phyloP scores from a whole-genome alignment of 495 filamentous ascomycete genomes.

The Neurospora sp. region DNA sequence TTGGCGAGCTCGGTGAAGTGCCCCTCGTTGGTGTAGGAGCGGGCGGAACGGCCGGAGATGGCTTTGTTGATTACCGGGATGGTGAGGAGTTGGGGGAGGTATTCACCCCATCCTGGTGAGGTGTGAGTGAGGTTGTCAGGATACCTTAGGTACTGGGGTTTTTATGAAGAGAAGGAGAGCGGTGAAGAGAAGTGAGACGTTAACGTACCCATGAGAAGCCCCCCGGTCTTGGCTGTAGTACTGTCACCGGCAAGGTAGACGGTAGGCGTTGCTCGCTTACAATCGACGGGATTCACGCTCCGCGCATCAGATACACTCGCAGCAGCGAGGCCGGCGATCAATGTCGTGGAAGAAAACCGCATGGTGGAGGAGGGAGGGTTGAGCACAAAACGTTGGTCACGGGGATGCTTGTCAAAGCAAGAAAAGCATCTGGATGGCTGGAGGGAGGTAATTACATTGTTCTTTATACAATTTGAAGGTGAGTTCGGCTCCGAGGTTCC shows the following conservation, averaged over 20 bases:
- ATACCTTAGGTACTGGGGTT: too few relatives aligned
- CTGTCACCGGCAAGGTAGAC: constrained; percentile 49
- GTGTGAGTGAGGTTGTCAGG: neutral
- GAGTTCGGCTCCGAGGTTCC: neutral
- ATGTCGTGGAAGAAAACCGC: neutral
- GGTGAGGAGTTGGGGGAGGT: constrained; percentile 38
- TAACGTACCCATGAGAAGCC: constrained; percentile 4
- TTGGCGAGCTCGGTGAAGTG: constrained; percentile 46
- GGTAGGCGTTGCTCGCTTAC: constrained; percentile 14
- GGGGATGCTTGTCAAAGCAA: neutral
- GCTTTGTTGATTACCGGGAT: constrained; percentile 46
- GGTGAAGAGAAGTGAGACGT: too few relatives aligned
- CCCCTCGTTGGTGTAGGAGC: constrained; percentile 50
- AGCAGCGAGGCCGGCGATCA: neutral
- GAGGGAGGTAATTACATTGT: neutral
- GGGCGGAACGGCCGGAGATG: constrained; percentile 48
- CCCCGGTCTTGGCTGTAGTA: constrained; percentile 39
- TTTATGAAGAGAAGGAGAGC: too few relatives aligned
- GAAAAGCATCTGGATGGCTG: neutral
- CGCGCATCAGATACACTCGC: neutral
- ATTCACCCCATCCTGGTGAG: constrained; percentile 43
- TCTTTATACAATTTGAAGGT: neutral
- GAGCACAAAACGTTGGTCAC: neutral
- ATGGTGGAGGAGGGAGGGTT: neutral
- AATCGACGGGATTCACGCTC: neutral